These are phyloP conservation scores for Ceratocystis lukuohia DNA, from an alignment of 2,329 filamentous ascomycete species.

Conservation along the genomic window DNA sequence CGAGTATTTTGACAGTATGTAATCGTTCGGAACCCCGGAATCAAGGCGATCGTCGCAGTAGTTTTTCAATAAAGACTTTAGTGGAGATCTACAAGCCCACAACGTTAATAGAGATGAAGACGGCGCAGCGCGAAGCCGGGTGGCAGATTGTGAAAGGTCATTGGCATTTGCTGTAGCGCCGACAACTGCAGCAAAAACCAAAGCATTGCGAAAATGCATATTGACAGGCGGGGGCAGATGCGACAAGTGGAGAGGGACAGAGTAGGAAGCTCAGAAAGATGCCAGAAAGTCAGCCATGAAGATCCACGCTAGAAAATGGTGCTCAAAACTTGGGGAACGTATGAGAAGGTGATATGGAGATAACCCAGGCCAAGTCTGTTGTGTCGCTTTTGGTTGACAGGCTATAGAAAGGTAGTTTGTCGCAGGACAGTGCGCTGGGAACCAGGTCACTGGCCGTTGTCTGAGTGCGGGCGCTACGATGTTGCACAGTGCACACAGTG, in stretches of 20 bases:
- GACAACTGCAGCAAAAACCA: background rate
- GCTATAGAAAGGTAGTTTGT: background rate
- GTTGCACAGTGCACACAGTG: background rate
- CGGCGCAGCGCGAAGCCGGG: background rate
- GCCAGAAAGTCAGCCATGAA: background rate
- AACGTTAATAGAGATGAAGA: background rate
- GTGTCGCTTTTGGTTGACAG: background rate
- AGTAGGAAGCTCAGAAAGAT: background rate
- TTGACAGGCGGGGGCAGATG: background rate
- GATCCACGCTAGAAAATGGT: background rate
- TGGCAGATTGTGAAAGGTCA: background rate
- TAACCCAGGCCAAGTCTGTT: background rate
- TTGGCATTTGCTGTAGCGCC: background rate
- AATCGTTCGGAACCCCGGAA: background rate
- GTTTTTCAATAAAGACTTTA: background rate
- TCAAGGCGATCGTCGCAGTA: background rate
- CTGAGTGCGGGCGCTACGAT: background rate
- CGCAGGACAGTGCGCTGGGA: background rate
- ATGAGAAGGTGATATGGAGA: background rate
- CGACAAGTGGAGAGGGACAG: background rate
- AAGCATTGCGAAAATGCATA: slow-evolving; percentile 5
- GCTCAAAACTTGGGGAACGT: background rate
- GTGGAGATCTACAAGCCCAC: background rate
- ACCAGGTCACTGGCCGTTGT: background rate
- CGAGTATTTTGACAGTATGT: slow-evolving; percentile 40